These are phyloP conservation scores for Cladosporium sp. DNA, from an alignment of 2,329 filamentous ascomycete genomes.

Conservation along the genomic window DNA sequence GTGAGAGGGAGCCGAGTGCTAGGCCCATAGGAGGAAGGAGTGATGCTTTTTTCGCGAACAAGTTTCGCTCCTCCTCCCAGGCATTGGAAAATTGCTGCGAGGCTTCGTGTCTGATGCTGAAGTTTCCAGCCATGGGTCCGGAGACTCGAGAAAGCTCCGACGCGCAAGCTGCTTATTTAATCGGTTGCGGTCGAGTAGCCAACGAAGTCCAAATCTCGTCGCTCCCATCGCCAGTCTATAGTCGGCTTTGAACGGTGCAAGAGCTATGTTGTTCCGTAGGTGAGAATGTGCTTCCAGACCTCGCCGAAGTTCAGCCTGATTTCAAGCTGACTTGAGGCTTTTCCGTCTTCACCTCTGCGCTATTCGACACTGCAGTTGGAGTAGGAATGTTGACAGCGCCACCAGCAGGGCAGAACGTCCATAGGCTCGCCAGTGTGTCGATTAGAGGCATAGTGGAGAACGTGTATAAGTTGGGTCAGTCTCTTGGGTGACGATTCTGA, in stretches of 20 bases:
- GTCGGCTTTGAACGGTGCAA: not conserved
- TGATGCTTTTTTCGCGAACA: not conserved
- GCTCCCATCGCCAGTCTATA: not conserved
- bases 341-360: not conserved
- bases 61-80: not conserved
- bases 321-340: not conserved
- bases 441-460: conserved; percentile 1
- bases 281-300: not conserved
- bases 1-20: not conserved
- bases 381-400: conserved; percentile 8
- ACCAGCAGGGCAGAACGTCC: conserved; percentile 7
- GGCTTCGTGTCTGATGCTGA: not conserved
- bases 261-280: not conserved
- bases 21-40: not conserved
- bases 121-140: not conserved
- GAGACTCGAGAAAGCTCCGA: not conserved
- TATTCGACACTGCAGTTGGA: not conserved
- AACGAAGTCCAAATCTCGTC: not conserved
- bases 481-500: not conserved
- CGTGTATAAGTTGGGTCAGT: not conserved
- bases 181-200: too few relatives aligned
- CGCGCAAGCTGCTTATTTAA: not conserved
- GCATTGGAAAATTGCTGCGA: too few relatives aligned
- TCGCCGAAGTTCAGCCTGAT: not conserved
- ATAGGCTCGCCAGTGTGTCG: conserved; percentile 2